Conservation (phyloP, 495 filamentous ascomycete species). For the Lophiotrema nucula region DNA sequence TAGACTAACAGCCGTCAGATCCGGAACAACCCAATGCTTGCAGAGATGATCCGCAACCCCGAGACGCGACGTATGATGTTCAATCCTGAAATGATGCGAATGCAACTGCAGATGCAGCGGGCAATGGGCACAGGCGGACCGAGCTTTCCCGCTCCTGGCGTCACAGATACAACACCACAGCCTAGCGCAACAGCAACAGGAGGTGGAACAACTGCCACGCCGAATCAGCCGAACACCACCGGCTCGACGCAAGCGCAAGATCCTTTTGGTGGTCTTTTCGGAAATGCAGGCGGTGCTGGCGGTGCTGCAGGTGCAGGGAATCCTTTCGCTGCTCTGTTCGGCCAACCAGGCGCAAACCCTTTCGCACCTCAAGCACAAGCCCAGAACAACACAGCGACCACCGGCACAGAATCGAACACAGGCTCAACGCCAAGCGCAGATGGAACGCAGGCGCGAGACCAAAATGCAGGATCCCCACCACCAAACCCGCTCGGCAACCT, state of each 20-base stretch:
- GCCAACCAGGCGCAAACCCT: conserved; percentile 6
- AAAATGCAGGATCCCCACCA: conserved; percentile 22
- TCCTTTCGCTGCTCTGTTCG: conserved; percentile 68
- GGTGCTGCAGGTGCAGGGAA: conserved; percentile 55
- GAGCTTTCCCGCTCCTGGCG: conserved; percentile 83
- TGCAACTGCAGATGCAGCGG: conserved; percentile 75
- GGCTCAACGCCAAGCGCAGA: conserved; percentile 30
- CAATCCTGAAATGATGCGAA: conserved; percentile 79
- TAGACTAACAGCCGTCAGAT: conserved; percentile 16
- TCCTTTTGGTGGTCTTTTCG: conserved; percentile 42
- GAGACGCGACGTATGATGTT: conserved; percentile 92
- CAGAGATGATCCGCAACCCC: conserved; percentile 80
- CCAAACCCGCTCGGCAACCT: conserved; percentile 57
- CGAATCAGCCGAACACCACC: conserved; percentile 41
- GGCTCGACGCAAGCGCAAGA: conserved; percentile 44
- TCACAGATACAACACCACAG: conserved; percentile 65
- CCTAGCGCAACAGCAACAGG: conserved; percentile 20
- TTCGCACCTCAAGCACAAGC: conserved; percentile 12
- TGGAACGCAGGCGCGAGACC: too few relatives aligned
- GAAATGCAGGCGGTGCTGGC: conserved; percentile 26
- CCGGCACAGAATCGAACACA: conserved; percentile 4
- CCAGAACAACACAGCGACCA: not conserved
- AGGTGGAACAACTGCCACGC: conserved; percentile 40
- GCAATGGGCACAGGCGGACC: conserved; percentile 53
- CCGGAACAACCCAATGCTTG: conserved; percentile 74